Evolutionary conservation across 805 yeast genomes (phyloP), one percentile per base, ranked within the genome.

Genomic region (Priceomyces carsonii): DNA sequence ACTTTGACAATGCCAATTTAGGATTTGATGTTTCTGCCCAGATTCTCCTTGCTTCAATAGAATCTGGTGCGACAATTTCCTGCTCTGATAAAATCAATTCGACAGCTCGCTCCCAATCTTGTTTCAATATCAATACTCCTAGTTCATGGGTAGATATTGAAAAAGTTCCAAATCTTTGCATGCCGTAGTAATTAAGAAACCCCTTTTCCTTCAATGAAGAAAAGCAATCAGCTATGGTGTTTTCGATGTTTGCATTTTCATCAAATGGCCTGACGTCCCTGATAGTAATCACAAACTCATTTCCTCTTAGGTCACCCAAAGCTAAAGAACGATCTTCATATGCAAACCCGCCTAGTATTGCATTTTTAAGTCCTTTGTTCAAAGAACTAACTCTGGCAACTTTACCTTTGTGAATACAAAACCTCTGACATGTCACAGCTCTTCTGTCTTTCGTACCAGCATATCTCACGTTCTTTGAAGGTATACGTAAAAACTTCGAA

Each of bases 361-460:
- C 71, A n/a, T 91, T 93, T 47, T 79, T 77, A 35, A 91, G 64
- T 0, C 85, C 83, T 46, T 71, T 79, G 53, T 91, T 91, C 44
- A 93, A 71, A 6, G 83, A 77, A 38, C 80, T 80, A 8, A 91
- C 76, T 48, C 99, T 73, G 23, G 79, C 87, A 10, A 82, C 82
- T 40, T 81, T 76, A 34, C 86, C 78, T 45, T 77, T 79, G 35
- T 80, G 76, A 31, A 88, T 67, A 13, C 87, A 80, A 39, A 83
- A 72, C 42, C 79, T 75, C 61, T 93, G 99, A 33, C 88, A 88
- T 4, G 99, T 93, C 16, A 87, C 90, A 32, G 95, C 99, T 57
- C 99, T 79, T 49, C 98, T 77, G 59, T 93, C 99, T 53, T 93
- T 93, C 2, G 99, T 95, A 15, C 99, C 99, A 0, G 97, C 95